A percentile compares a stretch with the other conserved stretches of the same genome.
Evolutionary conservation across 805 yeast species (phyloP).

Genomic region (Clavispora asparagi): DNA sequence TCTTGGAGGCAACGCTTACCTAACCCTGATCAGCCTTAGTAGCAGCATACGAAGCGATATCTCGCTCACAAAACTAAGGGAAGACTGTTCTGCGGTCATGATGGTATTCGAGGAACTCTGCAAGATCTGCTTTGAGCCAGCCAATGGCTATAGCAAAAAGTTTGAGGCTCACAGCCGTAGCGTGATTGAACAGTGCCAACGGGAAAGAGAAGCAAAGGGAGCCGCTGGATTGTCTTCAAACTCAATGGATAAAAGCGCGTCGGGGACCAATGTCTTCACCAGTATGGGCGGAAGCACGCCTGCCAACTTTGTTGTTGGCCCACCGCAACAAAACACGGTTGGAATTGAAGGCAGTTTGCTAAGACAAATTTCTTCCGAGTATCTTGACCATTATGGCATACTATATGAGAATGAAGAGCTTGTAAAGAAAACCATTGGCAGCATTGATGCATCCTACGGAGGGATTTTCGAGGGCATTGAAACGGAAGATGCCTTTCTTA

Average conservation of each 20-base stretch:
- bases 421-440: constrained; percentile 1
- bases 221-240: not conserved
- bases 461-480: not conserved
- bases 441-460: not conserved
- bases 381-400: not conserved
- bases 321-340: not conserved
- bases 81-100: constrained; percentile 2
- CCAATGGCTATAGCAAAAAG: constrained; percentile 1
- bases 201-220: not conserved
- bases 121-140: constrained; percentile 4
- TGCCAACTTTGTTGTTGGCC: not conserved
- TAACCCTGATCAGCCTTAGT: constrained; percentile 7
- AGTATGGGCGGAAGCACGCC: constrained; percentile 1
- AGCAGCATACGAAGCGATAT: not conserved
- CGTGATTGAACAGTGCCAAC: not conserved
- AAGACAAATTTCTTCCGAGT: not conserved
- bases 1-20: constrained; percentile 6
- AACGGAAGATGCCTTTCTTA: not conserved
- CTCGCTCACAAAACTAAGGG: not conserved
- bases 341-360: not conserved
- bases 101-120: constrained; percentile 3
- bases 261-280: not conserved
- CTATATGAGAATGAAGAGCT: not conserved
- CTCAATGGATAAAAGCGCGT: not conserved
- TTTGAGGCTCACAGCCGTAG: constrained; percentile 1